These are phyloP conservation scores for Neurospora sp. DNA, from an alignment of 495 filamentous ascomycete genomes.

Conservation along the genomic window DNA sequence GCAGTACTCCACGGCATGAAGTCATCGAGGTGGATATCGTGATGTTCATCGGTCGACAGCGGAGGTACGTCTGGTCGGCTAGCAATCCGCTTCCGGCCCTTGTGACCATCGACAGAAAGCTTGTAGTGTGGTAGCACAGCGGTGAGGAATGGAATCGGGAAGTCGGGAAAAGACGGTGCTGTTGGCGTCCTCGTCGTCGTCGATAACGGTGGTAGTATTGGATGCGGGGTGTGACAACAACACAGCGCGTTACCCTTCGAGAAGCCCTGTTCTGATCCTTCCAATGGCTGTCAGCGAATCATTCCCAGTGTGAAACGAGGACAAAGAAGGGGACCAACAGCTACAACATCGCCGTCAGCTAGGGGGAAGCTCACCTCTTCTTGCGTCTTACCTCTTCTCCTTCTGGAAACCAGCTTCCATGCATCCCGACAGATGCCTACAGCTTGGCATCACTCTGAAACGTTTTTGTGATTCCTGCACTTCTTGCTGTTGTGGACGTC, in stretches of 20 bases:
- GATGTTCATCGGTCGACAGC: neutral
- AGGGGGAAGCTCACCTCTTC: neutral
- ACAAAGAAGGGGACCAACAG: neutral
- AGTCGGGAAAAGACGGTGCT: neutral
- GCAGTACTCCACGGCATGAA: neutral
- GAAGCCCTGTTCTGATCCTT: neutral
- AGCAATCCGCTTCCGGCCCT: neutral
- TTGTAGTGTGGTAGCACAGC: neutral
- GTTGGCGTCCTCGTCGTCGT: neutral
- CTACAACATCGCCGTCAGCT: neutral
- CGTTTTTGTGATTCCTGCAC: neutral
- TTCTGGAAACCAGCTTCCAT: neutral
- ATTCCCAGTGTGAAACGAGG: neutral
- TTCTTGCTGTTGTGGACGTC: neutral
- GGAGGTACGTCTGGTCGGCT: neutral
- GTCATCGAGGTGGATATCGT: neutral
- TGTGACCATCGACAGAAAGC: neutral
- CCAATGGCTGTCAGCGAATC: neutral
- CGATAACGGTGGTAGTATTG: neutral
- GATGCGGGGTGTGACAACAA: neutral
- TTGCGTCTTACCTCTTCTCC: neutral
- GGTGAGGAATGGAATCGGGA: neutral
- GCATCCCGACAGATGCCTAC: neutral
- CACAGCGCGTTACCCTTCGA: neutral
- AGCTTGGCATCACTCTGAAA: neutral